Evolutionary conservation across 139 green algal genomes (phyloP).

Genomic region (Haematococcus lacustris): DNA sequence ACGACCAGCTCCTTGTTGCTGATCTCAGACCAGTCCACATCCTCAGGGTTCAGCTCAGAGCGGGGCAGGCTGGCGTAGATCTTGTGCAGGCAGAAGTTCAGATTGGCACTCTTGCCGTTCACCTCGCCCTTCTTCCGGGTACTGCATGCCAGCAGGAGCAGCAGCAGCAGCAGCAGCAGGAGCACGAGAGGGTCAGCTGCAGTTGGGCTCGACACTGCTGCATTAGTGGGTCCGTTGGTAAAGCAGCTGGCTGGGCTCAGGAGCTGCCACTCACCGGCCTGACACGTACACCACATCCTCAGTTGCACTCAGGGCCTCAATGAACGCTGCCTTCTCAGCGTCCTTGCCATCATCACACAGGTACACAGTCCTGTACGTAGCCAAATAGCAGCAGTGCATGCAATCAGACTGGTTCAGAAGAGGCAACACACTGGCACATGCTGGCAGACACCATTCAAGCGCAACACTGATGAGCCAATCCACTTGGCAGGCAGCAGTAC

Average conservation of each 20-base stretch:
- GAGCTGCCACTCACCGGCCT: neutral
- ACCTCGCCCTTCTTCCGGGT: conserved; percentile 38
- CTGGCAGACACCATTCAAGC: no score
- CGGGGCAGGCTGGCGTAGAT: neutral
- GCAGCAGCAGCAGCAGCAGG: neutral
- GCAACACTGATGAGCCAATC: no score
- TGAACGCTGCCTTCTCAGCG: conserved; percentile 13
- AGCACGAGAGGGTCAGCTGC: no score
- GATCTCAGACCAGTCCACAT: neutral
- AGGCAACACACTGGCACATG: no score
- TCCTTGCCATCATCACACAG: conserved; percentile 32
- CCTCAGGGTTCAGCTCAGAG: neutral
- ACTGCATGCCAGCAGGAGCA: neutral
- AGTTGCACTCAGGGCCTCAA: conserved; percentile 7
- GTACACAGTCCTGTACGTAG: no score
- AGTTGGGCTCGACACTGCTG: neutral
- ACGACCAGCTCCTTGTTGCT: conserved; percentile 40
- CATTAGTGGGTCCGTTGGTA: no score
- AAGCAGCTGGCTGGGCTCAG: no score
- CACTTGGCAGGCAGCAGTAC: no score
- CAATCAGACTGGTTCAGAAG: no score
- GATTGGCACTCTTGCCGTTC: conserved; percentile 79
- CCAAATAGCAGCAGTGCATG: no score
- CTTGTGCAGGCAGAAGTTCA: conserved; percentile 47
- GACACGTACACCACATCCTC: neutral